Conservation (phyloP, 225 moss, liverwort and hornwort genomes). For the Antitrichia curtipendula region DNA sequence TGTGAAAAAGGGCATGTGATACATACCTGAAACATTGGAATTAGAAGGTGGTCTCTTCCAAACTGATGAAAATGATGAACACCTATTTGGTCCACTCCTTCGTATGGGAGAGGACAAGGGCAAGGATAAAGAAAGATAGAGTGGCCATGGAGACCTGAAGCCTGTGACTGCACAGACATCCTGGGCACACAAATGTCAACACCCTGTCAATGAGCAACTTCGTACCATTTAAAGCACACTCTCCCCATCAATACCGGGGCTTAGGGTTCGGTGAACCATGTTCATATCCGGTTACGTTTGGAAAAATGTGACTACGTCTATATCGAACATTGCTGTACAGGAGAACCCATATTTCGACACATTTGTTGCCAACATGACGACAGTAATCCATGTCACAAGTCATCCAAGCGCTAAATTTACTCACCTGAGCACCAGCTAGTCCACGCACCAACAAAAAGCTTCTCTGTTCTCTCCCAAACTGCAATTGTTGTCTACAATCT, state of each 20-base stretch:
- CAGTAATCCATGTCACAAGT: neutral
- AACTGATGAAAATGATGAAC: too few relatives aligned
- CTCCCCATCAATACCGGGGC: neutral
- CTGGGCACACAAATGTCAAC: neutral
- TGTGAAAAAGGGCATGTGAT: too few relatives aligned
- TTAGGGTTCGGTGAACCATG: neutral
- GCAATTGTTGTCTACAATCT: neutral
- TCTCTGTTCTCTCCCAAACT: neutral
- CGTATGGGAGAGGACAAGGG: neutral
- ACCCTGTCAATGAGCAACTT: neutral
- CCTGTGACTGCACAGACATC: neutral
- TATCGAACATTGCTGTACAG: neutral
- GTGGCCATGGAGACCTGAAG: neutral
- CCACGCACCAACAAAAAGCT: neutral
- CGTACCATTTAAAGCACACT: neutral
- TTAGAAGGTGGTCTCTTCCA: too few relatives aligned
- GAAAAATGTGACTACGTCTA: neutral
- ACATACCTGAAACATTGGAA: too few relatives aligned
- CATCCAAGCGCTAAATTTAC: neutral
- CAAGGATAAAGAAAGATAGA: neutral
- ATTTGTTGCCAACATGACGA: neutral
- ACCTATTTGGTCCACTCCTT: too few relatives aligned
- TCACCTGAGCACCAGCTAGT: neutral
- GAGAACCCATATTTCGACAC: neutral
- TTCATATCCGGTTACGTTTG: neutral